Percentiles rank a stretch among this genome's conserved stretches.
Conservation (phyloP, 495 filamentous ascomycete genomes). For the Annulohypoxylon maeteangense region DNA sequence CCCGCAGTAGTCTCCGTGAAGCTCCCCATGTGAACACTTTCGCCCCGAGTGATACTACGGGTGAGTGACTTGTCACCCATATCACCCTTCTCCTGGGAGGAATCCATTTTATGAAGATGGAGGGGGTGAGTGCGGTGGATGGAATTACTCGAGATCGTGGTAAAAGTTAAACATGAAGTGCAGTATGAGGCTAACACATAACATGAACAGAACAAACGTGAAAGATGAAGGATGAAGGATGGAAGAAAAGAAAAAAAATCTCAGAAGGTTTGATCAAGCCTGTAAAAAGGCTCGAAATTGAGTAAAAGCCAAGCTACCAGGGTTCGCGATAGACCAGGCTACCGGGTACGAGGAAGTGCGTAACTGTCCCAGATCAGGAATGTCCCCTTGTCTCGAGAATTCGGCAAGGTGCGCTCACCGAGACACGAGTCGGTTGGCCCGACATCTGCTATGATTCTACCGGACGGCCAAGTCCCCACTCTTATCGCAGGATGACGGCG, state of each 20-base stretch:
- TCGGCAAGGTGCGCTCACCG: background rate
- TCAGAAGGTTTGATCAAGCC: background rate
- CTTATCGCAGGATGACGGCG: background rate
- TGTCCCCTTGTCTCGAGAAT: background rate
- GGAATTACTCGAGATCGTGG: background rate
- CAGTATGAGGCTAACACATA: background rate
- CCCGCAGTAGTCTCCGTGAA: slow-evolving; percentile 8
- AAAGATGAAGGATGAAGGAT: background rate
- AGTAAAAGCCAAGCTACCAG: background rate
- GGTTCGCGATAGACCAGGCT: background rate
- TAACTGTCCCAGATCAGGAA: background rate
- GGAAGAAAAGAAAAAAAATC: background rate
- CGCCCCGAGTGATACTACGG: background rate
- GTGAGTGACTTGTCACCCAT: background rate
- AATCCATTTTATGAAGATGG: slow-evolving; percentile 3
- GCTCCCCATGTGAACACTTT: background rate
- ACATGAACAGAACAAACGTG: background rate
- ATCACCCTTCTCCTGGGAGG: slow-evolving; percentile 4
- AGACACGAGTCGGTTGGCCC: background rate
- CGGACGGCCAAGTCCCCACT: background rate
- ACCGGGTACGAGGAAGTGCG: background rate
- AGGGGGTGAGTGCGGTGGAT: background rate
- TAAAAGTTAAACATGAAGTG: background rate
- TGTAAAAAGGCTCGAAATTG: background rate
- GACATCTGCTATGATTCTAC: background rate